Percentiles rank a stretch among this genome's conserved stretches.
phyloP scores from a whole-genome alignment of 2,329 filamentous ascomycete species.

The Arachnomyces sp. region DNA sequence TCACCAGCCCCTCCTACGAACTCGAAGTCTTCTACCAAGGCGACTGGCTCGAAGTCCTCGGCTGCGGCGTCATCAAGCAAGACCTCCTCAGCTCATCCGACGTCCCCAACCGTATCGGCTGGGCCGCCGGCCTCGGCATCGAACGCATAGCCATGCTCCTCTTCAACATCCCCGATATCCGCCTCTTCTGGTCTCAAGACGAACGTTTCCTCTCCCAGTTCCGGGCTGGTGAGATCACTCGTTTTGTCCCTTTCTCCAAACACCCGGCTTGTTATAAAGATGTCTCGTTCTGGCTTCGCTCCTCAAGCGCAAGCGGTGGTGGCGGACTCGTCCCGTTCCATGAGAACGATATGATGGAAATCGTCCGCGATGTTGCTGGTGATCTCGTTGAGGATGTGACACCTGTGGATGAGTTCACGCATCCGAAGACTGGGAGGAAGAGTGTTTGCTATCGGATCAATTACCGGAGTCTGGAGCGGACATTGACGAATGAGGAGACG shows the following conservation, averaged over 20 bases:
- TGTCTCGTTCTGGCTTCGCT: constrained; percentile 81
- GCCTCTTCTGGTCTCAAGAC: constrained; percentile 90
- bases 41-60: constrained; percentile 92
- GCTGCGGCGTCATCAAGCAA: constrained; percentile 86
- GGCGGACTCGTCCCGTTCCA: constrained; percentile 55
- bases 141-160: constrained; percentile 96
- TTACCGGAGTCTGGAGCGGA: constrained; percentile 86
- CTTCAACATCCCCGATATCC: constrained; percentile 92
- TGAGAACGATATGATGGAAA: constrained; percentile 96
- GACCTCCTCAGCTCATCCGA: constrained; percentile 69
- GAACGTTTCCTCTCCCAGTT: constrained; percentile 83
- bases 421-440: constrained; percentile 73
- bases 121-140: constrained; percentile 92
- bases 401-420: constrained; percentile 77
- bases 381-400: constrained; percentile 82
- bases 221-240: constrained; percentile 44
- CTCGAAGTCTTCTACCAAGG: constrained; percentile 91
- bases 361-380: constrained; percentile 74
- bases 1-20: constrained; percentile 93
- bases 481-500: constrained; percentile 73
- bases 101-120: constrained; percentile 68
- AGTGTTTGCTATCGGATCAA: constrained; percentile 91
- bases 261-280: constrained; percentile 86
- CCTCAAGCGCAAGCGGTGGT: constrained; percentile 31
- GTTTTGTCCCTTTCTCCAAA: constrained; percentile 84